These are phyloP conservation scores for Aaosphaeria pasadenensis DNA, from an alignment of 2,329 filamentous ascomycete genomes.

Conservation along the genomic window DNA sequence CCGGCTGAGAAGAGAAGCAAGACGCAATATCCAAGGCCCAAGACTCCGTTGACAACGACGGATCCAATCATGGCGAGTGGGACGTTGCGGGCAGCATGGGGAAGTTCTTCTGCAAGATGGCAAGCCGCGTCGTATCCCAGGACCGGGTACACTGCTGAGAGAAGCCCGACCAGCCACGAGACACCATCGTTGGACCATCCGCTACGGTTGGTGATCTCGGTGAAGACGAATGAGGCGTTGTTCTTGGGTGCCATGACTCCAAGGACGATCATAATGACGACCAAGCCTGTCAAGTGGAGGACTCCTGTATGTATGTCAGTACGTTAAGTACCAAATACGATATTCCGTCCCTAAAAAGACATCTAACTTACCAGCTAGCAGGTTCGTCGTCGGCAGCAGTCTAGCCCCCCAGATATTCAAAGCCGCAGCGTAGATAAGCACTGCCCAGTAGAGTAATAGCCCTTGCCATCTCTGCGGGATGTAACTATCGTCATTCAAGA, in stretches of 20 bases:
- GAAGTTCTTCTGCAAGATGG: conserved; percentile 38
- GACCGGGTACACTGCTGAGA: conserved; percentile 18
- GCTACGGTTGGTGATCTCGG: conserved; percentile 14
- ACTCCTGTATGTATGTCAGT: conserved; percentile 5
- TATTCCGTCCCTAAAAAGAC: neutral
- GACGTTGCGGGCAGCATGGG: conserved; percentile 20
- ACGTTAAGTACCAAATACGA: neutral
- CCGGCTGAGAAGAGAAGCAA: conserved; percentile 46
- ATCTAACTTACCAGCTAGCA: conserved; percentile 11
- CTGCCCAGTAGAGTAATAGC: conserved; percentile 48
- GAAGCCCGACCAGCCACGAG: conserved; percentile 22
- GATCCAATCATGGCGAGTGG: conserved; percentile 33
- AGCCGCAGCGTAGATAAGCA: conserved; percentile 36
- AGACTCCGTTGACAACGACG: conserved; percentile 43
- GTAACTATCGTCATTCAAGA: conserved; percentile 43
- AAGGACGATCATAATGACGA: conserved; percentile 15
- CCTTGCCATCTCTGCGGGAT: conserved; percentile 44
- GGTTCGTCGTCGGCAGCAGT: conserved; percentile 38
- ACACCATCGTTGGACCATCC: conserved; percentile 18
- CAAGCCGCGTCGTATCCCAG: conserved; percentile 42
- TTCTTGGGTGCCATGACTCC: conserved; percentile 18
- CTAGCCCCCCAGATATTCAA: conserved; percentile 45
- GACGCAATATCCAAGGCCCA: conserved; percentile 44
- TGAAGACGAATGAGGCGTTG: conserved; percentile 16
- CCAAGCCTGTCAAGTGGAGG: conserved; percentile 14